Evolutionary conservation across 495 filamentous ascomycete species (phyloP).

Genomic region (Filosporella fistucella): DNA sequence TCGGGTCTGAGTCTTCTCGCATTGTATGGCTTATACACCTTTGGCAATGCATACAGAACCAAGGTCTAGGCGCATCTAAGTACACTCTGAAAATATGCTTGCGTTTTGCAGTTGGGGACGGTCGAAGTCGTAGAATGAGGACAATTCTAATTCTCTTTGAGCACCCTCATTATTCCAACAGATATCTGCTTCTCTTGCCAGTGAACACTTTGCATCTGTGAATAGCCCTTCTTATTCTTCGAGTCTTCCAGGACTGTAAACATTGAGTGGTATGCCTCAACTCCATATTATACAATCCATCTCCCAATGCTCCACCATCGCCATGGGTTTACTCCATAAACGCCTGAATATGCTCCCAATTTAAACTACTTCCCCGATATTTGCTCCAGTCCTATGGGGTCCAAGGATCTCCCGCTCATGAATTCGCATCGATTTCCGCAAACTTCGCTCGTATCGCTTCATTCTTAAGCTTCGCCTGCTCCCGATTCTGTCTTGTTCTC

Average conservation of each 20-base stretch:
- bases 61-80: too few species aligned
- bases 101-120: too few species aligned
- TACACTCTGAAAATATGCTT: too few species aligned
- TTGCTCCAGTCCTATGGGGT: not conserved
- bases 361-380: not conserved
- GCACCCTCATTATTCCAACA: too few species aligned
- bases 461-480: constrained; percentile 62
- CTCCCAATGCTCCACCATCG: not conserved
- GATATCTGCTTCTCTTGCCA: too few species aligned
- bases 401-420: constrained; percentile 26
- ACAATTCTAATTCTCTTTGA: too few species aligned
- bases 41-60: constrained; percentile 48
- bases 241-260: too few species aligned
- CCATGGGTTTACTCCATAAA: not conserved
- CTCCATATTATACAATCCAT: too few species aligned
- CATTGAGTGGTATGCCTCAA: too few species aligned
- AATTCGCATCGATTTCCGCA: constrained; percentile 79
- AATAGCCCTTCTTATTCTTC: too few species aligned
- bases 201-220: too few species aligned
- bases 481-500: constrained; percentile 71
- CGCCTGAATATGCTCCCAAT: constrained; percentile 5
- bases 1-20: constrained; percentile 63
- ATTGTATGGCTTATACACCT: constrained; percentile 52
- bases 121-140: too few species aligned
- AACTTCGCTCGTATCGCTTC: constrained; percentile 66